phyloP scores from a whole-genome alignment of 495 filamentous ascomycete genomes.

The Podospora tetraspora region DNA sequence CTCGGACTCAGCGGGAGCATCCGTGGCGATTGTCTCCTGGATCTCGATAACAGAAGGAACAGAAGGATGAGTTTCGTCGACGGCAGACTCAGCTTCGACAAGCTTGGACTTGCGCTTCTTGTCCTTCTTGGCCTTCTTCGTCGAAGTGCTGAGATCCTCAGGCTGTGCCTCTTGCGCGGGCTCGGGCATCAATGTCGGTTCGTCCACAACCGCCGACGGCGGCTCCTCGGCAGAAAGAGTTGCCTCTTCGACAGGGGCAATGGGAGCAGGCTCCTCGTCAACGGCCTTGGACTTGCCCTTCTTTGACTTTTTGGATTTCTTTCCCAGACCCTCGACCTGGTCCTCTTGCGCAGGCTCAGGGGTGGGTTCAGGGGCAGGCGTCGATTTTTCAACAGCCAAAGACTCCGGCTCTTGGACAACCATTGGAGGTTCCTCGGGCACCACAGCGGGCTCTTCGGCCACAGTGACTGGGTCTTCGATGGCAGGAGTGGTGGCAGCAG shows the following conservation, averaged over 20 bases:
- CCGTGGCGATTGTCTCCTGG: background rate
- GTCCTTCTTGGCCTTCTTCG: background rate
- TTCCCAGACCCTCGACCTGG: conserved; percentile 4
- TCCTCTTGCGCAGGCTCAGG: background rate
- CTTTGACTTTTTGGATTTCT: conserved; percentile 26
- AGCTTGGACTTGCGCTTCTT: background rate
- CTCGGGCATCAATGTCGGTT: background rate
- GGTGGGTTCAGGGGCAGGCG: background rate
- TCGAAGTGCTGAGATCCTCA: background rate
- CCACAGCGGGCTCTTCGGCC: background rate
- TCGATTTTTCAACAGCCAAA: background rate
- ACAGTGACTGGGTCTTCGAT: background rate
- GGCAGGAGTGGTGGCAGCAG: background rate
- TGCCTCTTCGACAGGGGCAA: background rate
- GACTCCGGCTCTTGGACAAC: background rate
- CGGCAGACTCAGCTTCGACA: background rate
- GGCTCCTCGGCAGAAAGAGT: background rate
- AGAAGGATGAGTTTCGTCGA: background rate
- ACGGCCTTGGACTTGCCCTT: conserved; percentile 23
- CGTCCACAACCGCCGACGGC: background rate
- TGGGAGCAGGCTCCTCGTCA: background rate
- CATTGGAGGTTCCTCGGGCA: background rate
- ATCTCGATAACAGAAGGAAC: background rate
- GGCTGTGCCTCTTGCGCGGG: background rate
- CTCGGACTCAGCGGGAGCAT: background rate